Evolutionary conservation across 2,329 filamentous ascomycete species (phyloP), one percentile per base, ranked within the genome.

Genomic region (Diaporthe humulicola): DNA sequence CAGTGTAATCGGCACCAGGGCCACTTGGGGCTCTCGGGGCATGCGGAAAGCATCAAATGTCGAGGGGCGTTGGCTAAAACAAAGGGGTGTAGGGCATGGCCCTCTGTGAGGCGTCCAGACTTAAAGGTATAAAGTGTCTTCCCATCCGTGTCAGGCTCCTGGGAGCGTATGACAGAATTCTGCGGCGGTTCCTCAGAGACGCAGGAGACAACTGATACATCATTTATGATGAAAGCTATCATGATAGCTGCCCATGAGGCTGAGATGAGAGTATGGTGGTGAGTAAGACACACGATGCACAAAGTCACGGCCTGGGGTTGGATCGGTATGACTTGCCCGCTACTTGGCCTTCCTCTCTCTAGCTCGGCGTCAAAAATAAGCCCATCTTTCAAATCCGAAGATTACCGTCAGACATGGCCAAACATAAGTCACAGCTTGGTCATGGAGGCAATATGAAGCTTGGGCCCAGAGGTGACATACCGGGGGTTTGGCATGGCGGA

Each of bases 161-260:
- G 10, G 17, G 19, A 60, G 48, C 52, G 71, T 67, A 64, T 25
- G 38, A 64, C 33, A 72, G 38, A 54, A 25, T 15, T 25, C 17
- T 64, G 56, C 38, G 58, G 33, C 48, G 57, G 42, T 48, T 54
- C n/a, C 48, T 33, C 48, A 38, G 33, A 17, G 33, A 71, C 30
- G 74, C 71, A 70, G 25, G 28, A 61, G 71, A 75, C n/a, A 75
- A 60, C 22, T 75, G 71, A 75, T 40, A 74, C 40, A 25, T 75
- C 74, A 69, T 69, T 70, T 66, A 19, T 67, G 57, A 71, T 64
- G 54, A 10, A 48, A 48, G 36, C 33, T 48, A 52, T 56, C 60
- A 42, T 45, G 71, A 48, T 71, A 25, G 54, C 42, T 56, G 66
- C 36, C 61, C 58, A 52, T 75, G 74, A 75, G 74, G 74, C 74